Evolutionary conservation across 2,329 filamentous ascomycete species (phyloP).

Genomic region (Myriosclerotinia duriaeana): DNA sequence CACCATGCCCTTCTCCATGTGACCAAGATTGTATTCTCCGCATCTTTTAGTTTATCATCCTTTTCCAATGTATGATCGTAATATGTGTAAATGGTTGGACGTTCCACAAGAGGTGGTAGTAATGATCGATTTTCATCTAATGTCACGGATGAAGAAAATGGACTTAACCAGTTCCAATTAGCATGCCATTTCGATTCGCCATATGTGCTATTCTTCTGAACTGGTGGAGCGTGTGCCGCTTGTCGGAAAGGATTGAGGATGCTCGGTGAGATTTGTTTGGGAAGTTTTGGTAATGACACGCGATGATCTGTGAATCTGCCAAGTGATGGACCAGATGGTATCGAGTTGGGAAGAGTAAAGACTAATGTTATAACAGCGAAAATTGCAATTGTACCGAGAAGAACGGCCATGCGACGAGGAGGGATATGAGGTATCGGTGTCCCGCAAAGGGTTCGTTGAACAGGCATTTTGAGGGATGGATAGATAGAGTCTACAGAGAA

Average conservation of each 20-base stretch:
- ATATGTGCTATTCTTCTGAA: constrained; percentile 75
- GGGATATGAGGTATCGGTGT: constrained; percentile 52
- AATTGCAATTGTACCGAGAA: constrained; percentile 52
- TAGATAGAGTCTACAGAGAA: background rate
- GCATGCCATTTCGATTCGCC: constrained; percentile 81
- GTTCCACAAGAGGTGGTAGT: constrained; percentile 70
- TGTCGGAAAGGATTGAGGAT: constrained; percentile 66
- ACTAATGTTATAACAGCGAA: constrained; percentile 56
- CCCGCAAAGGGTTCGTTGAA: constrained; percentile 49
- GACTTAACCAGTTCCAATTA: constrained; percentile 86
- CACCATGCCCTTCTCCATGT: constrained; percentile 94
- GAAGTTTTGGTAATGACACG: constrained; percentile 50
- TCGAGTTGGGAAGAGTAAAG: constrained; percentile 50
- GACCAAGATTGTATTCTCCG: constrained; percentile 75
- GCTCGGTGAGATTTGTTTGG: constrained; percentile 44
- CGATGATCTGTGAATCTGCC: constrained; percentile 52
- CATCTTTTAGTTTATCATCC: constrained; percentile 62
- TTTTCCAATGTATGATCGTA: constrained; percentile 70
- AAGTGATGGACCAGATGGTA: constrained; percentile 52
- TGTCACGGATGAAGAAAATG: constrained; percentile 78
- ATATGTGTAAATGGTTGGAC: constrained; percentile 84
- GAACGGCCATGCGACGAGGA: constrained; percentile 53
- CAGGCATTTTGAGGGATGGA: constrained; percentile 45
- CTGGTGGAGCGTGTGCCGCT: constrained; percentile 68
- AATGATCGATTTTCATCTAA: constrained; percentile 81